A percentile compares a stretch with the other conserved stretches of the same genome.
Evolutionary conservation across 2,329 filamentous ascomycete genomes (phyloP).

Genomic region (Mycogone perniciosa): DNA sequence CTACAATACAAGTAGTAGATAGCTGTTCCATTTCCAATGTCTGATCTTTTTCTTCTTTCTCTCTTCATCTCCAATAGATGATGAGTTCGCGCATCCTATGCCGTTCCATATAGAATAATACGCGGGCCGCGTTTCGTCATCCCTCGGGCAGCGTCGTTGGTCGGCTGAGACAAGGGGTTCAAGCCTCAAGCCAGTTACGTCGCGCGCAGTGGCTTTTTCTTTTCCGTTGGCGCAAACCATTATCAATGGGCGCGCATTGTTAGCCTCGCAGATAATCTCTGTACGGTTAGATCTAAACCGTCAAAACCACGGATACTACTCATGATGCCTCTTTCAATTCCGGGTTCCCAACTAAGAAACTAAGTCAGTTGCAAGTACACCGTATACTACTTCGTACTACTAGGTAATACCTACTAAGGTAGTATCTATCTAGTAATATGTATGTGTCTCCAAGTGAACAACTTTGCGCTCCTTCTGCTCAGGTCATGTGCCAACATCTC

Average conservation of each 20-base stretch:
- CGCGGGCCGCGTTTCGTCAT: slow-evolving; percentile 1
- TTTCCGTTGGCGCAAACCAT: background rate
- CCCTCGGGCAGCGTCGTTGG: background rate
- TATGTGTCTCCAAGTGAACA: too few relatives aligned
- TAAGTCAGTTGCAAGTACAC: too few relatives aligned
- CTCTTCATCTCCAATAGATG: background rate
- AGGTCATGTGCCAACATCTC: background rate
- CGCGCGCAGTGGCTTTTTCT: background rate
- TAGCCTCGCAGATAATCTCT: too few relatives aligned
- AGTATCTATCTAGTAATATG: too few relatives aligned
- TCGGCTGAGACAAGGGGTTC: background rate
- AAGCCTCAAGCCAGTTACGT: background rate
- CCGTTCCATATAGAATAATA: background rate
- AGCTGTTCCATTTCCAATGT: background rate
- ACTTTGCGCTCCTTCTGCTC: background rate
- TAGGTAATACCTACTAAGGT: too few relatives aligned
- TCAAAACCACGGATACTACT: too few relatives aligned
- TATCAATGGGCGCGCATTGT: too few relatives aligned
- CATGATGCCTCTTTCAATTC: too few relatives aligned
- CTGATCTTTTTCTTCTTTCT: background rate
- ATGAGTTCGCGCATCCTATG: background rate
- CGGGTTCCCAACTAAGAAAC: too few relatives aligned
- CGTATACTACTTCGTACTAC: too few relatives aligned
- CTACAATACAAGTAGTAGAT: too few relatives aligned
- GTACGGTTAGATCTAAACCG: too few relatives aligned